Evolutionary conservation across 768 basidiomycete species (phyloP).

Genomic region (Collybia mongolica): DNA sequence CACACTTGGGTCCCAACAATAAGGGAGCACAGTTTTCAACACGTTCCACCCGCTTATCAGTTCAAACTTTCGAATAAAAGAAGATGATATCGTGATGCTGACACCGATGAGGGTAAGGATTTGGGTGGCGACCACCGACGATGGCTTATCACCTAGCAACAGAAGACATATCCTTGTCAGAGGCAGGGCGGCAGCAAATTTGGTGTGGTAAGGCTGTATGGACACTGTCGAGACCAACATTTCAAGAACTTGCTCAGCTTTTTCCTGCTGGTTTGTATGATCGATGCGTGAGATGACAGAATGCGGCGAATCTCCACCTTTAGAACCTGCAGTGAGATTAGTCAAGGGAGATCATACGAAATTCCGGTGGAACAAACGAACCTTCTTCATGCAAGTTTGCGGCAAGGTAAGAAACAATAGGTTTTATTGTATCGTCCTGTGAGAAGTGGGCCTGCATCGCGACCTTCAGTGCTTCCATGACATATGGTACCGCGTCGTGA

Average conservation of each 20-base stretch:
- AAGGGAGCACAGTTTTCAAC: conserved; percentile 65
- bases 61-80: conserved; percentile 83
- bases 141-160: conserved; percentile 76
- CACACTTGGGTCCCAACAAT: conserved; percentile 65
- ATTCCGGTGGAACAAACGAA: conserved; percentile 24
- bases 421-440: conserved; percentile 77
- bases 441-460: conserved; percentile 68
- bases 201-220: conserved; percentile 55
- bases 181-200: conserved; percentile 74
- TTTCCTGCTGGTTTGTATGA: conserved; percentile 44
- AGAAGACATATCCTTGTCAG: conserved; percentile 77
- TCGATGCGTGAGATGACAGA: conserved; percentile 61
- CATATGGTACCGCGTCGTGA: conserved; percentile 43
- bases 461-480: conserved; percentile 61
- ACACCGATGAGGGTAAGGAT: conserved; percentile 60
- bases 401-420: conserved; percentile 81
- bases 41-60: conserved; percentile 82
- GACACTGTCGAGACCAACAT: conserved; percentile 63
- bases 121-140: conserved; percentile 54
- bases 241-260: conserved; percentile 67
- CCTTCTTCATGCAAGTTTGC: conserved; percentile 73
- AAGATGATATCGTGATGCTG: conserved; percentile 50
- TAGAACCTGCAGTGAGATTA: conserved; percentile 16
- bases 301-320: conserved; percentile 42
- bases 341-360: conserved; percentile 1